Base-by-base conservation (phyloP, 805 yeast genomes). In the Candida corydali region DNA sequence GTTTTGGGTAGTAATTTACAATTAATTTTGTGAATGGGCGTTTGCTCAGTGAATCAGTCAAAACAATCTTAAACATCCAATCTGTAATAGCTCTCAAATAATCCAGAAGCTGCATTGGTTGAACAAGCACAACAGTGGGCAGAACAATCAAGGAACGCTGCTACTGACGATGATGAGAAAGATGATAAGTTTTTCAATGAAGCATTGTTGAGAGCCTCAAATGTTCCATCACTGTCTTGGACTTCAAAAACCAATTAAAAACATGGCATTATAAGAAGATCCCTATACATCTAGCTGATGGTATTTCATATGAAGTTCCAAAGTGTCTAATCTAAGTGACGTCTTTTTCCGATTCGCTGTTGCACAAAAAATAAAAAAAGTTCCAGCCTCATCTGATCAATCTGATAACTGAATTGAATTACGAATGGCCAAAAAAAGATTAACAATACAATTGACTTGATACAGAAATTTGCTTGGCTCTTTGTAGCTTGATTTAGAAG, bases 331-430 rank as follows among this genome's bases (percentile, higher is more conserved):
- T 24, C 10, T 22, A 8, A 22, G 10, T 8, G 24, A 22, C 5
- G 12, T 8, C 7, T 14, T 14, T 14, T 9, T 20, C 34, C 34
- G 34, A 32, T 8, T 32, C 34, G 34, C 34, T 32, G 27, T 32
- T 32, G 34, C 34, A 32, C 34, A 32, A 32, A 32, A 23, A 6
- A 7, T 7, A 26, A 7, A 12, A 11, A 7, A 14, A 8, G 12
- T 22, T 20, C 15, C 14, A 20, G 9, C 7, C 7, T 20, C 9
- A 20, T 9, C 26, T 30, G 34, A 30, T 30, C 9, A 19, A 30
- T 30, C 34, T 30, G 34, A 30, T 30, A 30, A 29, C n/a, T n/a
- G 23, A 20, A 20, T 20, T 20, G 9, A 20, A 20, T 20, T 7
- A 20, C 9, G 23, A 20, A 20, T 20, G 7, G 9, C 23, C 8